Evolutionary conservation across 2,329 filamentous ascomycete species (phyloP), one percentile per base, ranked within the genome.

Genomic region (Neurospora crassa): DNA sequence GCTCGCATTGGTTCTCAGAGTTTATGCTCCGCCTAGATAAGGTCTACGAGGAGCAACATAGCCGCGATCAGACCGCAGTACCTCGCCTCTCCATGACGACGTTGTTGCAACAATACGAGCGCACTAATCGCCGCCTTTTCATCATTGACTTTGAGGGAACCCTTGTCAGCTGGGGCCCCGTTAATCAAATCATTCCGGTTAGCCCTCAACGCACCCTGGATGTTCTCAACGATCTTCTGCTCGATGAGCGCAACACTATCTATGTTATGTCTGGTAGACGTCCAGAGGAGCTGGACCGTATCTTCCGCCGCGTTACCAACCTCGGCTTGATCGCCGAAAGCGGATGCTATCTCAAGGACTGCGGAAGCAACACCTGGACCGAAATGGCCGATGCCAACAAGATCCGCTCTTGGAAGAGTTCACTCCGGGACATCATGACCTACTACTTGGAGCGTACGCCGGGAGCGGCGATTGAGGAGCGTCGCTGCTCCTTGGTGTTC

Each of bases 141-240:
- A 90, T 98, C 74, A 85, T 98, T 67, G 95, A 98, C 78, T 97
- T 97, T 78, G 95, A 98, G 80, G 95, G 94, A 67, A 98, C 95
- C 0, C 84, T 98, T 8, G 92, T 96, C 63, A 93, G 91, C 70
- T 96, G 93, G 87, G 93, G 93, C 4, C 92, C 92, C 0, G 91
- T 93, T 71, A 92, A 89, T 72, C 91, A 92, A 77, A 95, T 96
- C 73, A 93, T 97, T 68, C 86, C 96, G 20, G 91, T 93, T 69
- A 96, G 92, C 74, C 94, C 94, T 2, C 67, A 96, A 82, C 90
- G 93, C 40, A 94, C 94, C 0, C 86, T 97, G 67, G 92, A 94
- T 73, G 89, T 93, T 0, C 82, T 98, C 16, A 94, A 91, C 72
- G 93, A 97, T 71, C 83, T 98, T 16, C 85, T 96, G 11, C 84